These are phyloP conservation scores for Fomitopsis serialis DNA, from an alignment of 768 basidiomycete genomes.

Conservation along the genomic window DNA sequence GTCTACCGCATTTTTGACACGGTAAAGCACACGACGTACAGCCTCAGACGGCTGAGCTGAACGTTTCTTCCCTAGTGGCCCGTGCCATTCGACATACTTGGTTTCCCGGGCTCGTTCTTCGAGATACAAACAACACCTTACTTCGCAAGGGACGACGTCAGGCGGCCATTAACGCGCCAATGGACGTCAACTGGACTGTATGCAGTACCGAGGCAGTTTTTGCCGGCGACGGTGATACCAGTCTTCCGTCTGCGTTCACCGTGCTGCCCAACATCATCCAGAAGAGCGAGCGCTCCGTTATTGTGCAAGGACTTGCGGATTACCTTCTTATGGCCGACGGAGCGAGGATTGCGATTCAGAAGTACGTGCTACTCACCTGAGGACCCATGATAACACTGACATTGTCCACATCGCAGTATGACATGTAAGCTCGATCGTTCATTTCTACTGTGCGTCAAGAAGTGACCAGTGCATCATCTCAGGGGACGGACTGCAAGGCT, in stretches of 20 bases:
- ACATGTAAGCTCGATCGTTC: slow-evolving; percentile 28
- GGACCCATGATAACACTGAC: not conserved
- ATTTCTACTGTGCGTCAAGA: not conserved
- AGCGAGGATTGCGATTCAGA: slow-evolving; percentile 30
- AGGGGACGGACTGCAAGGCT: slow-evolving; percentile 66
- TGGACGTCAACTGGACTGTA: slow-evolving; percentile 53
- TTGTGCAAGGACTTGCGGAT: slow-evolving; percentile 70
- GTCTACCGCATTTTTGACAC: slow-evolving; percentile 76
- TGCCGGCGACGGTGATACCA: slow-evolving; percentile 43
- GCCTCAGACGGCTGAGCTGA: not conserved
- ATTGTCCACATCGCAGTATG: slow-evolving; percentile 23
- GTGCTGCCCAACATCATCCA: slow-evolving; percentile 74
- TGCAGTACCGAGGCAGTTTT: slow-evolving; percentile 62
- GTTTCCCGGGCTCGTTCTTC: slow-evolving; percentile 55
- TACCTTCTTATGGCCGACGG: slow-evolving; percentile 72
- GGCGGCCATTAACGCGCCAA: slow-evolving; percentile 64
- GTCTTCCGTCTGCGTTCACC: slow-evolving; percentile 51
- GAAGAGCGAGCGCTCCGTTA: slow-evolving; percentile 62
- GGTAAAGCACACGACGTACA: slow-evolving; percentile 12
- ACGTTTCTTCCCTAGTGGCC: slow-evolving; percentile 42
- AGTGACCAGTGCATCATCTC: not conserved
- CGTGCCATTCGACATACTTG: slow-evolving; percentile 72
- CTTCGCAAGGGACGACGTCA: slow-evolving; percentile 66
- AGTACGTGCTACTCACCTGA: slow-evolving; percentile 14
- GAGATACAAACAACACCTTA: slow-evolving; percentile 56